phyloP scores from a whole-genome alignment of 2,329 filamentous ascomycete genomes.

The Pseudocercospora fijiensis region DNA sequence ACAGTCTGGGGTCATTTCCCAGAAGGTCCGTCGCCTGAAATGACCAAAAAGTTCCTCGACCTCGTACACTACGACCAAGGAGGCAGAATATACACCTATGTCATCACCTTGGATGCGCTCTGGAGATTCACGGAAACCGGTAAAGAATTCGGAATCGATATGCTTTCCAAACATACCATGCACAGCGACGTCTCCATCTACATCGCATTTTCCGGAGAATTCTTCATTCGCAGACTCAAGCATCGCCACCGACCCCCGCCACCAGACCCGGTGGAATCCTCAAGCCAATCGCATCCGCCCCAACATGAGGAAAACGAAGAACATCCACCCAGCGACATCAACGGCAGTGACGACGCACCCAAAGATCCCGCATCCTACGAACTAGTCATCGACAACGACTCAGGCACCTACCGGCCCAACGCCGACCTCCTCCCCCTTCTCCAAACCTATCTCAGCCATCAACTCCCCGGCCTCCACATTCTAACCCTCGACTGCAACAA shows the following conservation, averaged over 20 bases:
- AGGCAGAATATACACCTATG: constrained; percentile 85
- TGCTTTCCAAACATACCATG: constrained; percentile 95
- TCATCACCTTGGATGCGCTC: constrained; percentile 81
- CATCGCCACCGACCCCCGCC: constrained; percentile 44
- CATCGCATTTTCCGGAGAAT: constrained; percentile 89
- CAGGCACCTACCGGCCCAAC: constrained; percentile 87
- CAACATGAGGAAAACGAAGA: constrained; percentile 44
- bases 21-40: constrained; percentile 61
- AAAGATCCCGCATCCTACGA: constrained; percentile 67
- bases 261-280: constrained; percentile 48
- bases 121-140: constrained; percentile 93
- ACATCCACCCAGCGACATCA: constrained; percentile 55
- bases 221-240: constrained; percentile 74
- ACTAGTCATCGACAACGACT: constrained; percentile 92
- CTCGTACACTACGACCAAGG: constrained; percentile 85
- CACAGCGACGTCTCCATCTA: constrained; percentile 90
- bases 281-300: constrained; percentile 45
- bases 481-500: constrained; percentile 69
- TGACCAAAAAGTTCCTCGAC: constrained; percentile 77
- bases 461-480: constrained; percentile 76
- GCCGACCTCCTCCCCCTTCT: constrained; percentile 71
- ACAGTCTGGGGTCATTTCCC: constrained; percentile 70
- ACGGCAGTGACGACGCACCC: constrained; percentile 48
- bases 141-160: constrained; percentile 90
- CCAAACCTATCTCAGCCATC: constrained; percentile 65